Conservation (phyloP, 257 asterid genomes). For the Marsdenia floribunda region DNA sequence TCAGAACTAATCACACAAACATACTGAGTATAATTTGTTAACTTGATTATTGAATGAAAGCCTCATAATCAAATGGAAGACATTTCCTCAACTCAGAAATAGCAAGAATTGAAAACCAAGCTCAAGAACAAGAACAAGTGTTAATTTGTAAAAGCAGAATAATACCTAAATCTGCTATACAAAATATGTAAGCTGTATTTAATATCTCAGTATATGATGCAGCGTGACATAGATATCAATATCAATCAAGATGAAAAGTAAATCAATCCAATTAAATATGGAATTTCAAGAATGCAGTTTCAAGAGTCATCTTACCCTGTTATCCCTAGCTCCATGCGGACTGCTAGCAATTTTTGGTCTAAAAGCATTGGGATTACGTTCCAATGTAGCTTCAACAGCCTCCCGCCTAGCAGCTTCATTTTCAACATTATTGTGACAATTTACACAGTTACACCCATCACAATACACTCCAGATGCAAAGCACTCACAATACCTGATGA, state of each 20-base stretch:
- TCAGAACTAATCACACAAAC: neutral
- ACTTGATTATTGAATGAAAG: neutral
- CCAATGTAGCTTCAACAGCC: slow-evolving; percentile 87
- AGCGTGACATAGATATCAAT: neutral
- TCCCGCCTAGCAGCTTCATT: slow-evolving; percentile 82
- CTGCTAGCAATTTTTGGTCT: slow-evolving; percentile 93
- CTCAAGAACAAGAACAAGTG: neutral
- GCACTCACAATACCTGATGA: slow-evolving; percentile 91
- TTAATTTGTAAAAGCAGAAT: neutral
- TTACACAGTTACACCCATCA: slow-evolving; percentile 89
- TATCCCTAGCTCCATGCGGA: slow-evolving; percentile 82
- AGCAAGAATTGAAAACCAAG: neutral
- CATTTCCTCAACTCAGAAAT: too few species aligned
- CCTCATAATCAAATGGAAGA: neutral
- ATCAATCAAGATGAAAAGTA: neutral
- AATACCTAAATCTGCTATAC: neutral
- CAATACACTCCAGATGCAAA: slow-evolving; percentile 93
- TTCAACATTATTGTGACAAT: slow-evolving; percentile 81
- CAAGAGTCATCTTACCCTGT: slow-evolving; percentile 45
- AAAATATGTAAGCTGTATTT: neutral
- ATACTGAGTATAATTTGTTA: neutral
- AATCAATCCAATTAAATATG: slow-evolving; percentile 1
- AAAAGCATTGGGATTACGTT: slow-evolving; percentile 93
- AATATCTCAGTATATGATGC: neutral
- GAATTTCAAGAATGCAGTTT: slow-evolving; percentile 5